Percentiles rank a stretch among this genome's conserved stretches.
Evolutionary conservation across 352 stramenopile genomes (phyloP).

Genomic region (Phytophthora kernoviae): DNA sequence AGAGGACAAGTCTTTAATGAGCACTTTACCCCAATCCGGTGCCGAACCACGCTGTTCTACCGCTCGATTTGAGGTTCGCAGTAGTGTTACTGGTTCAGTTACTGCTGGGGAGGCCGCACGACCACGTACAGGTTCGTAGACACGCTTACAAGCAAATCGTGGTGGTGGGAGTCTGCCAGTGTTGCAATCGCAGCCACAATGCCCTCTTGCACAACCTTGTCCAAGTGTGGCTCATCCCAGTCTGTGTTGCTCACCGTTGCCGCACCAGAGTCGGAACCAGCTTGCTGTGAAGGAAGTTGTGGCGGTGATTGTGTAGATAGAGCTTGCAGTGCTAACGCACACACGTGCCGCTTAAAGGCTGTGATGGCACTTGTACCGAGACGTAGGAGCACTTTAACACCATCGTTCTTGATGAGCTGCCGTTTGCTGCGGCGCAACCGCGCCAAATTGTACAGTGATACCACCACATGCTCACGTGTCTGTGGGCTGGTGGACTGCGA

Average conservation of each 20-base stretch:
- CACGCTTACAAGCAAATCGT: conserved; percentile 51
- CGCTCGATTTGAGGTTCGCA: conserved; percentile 35
- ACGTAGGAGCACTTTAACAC: conserved; percentile 69
- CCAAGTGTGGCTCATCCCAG: conserved; percentile 48
- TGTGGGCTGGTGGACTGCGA: conserved; percentile 47
- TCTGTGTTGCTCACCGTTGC: conserved; percentile 19
- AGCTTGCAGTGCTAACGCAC: conserved; percentile 59
- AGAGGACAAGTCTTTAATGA: conserved; percentile 48
- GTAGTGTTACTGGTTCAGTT: conserved; percentile 22
- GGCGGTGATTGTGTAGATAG: conserved; percentile 52
- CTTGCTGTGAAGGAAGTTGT: conserved; percentile 6
- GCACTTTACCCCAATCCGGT: conserved; percentile 62
- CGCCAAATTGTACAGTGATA: conserved; percentile 72
- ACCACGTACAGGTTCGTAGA: conserved; percentile 30
- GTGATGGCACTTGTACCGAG: conserved; percentile 48
- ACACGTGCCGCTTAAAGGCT: conserved; percentile 69
- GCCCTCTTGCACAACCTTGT: conserved; percentile 73
- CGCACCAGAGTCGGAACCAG: conserved; percentile 21
- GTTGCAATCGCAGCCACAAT: conserved; percentile 66
- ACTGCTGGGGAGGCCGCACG: conserved; percentile 6
- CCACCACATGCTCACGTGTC: conserved; percentile 71
- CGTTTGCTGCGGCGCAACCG: conserved; percentile 56
- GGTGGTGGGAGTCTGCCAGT: conserved; percentile 64
- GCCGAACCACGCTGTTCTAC: conserved; percentile 53
- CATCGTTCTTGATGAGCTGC: conserved; percentile 78